Base-by-base conservation (phyloP, 345 rosid species). In the Pistacia integerrima region DNA sequence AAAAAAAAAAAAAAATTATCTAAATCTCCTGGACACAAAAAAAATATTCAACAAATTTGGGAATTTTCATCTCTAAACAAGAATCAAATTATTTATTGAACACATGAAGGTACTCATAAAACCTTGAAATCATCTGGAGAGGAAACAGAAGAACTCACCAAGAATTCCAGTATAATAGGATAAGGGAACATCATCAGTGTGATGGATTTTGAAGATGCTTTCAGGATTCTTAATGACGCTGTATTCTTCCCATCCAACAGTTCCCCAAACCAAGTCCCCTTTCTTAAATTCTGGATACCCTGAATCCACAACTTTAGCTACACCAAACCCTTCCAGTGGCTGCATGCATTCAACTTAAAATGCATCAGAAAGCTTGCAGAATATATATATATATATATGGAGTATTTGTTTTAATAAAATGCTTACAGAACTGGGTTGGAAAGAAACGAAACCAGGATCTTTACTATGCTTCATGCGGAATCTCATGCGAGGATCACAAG, bases 401-500 rank as follows among this genome's bases (percentile, higher is more conserved):
- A 41, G 46, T 41, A 41, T 7, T 5, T 41, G 1, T 41, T 41
- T 41, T 41, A 8, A 16, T 41, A 41, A 11, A n/a, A 33, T 22
- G 55, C 82, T 67, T 16, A 76, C 80, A 16, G 77, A 71, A 60
- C 64, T 78, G 14, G 64, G 75, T 11, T 49, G 28, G 62, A 62
- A 52, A 33, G 77, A 18, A 41, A 41, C 46, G 9, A 30, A 35
- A 14, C 59, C 64, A 9, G 61, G 35, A 22, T 66, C 12, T 22
- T 68, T 12, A 6, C 55, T 22, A 0, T 62, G 57, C 73, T 33
- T 79, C 85, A 78, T 76, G 49, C 51, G 71, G 7, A 3, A 1
- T 14, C 83, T 48, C 85, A 85, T 76, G 74, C 74, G 79, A 38
- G 86, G 86, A 28, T 83, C 85, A 18, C 87, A 81, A 10, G 87